Evolutionary conservation across 768 basidiomycete genomes (phyloP).

Genomic region (Galerina marginata): DNA sequence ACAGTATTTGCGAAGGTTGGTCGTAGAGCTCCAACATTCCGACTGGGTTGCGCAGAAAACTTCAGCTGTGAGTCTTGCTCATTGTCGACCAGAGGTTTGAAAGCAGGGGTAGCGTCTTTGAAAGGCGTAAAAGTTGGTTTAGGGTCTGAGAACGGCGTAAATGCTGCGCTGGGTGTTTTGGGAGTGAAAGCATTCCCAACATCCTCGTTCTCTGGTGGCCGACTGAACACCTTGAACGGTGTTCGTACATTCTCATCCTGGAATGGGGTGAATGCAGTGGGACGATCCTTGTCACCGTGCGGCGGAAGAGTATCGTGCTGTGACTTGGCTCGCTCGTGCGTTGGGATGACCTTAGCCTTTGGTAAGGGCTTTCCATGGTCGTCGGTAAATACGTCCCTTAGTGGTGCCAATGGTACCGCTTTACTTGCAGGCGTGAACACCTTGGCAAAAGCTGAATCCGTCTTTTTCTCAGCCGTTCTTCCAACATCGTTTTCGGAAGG

Average conservation of each 20-base stretch:
- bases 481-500: slow-evolving; percentile 22
- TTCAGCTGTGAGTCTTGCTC: slow-evolving; percentile 27
- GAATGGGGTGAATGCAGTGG: slow-evolving; percentile 44
- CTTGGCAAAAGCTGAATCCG: slow-evolving; percentile 57
- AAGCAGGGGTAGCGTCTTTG: slow-evolving; percentile 31
- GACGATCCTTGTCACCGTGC: slow-evolving; percentile 22
- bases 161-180: slow-evolving; percentile 45
- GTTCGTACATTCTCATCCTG: slow-evolving; percentile 51
- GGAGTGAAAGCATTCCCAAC: slow-evolving; percentile 46
- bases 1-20: slow-evolving; percentile 27
- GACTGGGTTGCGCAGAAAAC: slow-evolving; percentile 8
- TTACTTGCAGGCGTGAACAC: slow-evolving; percentile 68
- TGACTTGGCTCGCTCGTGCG: slow-evolving; percentile 51
- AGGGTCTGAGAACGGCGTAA: slow-evolving; percentile 48
- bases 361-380: slow-evolving; percentile 47
- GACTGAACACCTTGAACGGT: slow-evolving; percentile 74
- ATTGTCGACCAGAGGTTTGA: slow-evolving; percentile 37
- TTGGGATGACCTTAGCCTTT: slow-evolving; percentile 35
- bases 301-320: slow-evolving; percentile 37
- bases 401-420: slow-evolving; percentile 41
- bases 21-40: slow-evolving; percentile 22
- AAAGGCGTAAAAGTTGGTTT: slow-evolving; percentile 45
- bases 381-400: slow-evolving; percentile 51
- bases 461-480: slow-evolving; percentile 41
- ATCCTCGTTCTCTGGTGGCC: slow-evolving; percentile 62